A percentile compares a stretch with the other conserved stretches of the same genome.
Conservation (phyloP, 78 protist genomes). For the Protostelium mycophagum region DNA sequence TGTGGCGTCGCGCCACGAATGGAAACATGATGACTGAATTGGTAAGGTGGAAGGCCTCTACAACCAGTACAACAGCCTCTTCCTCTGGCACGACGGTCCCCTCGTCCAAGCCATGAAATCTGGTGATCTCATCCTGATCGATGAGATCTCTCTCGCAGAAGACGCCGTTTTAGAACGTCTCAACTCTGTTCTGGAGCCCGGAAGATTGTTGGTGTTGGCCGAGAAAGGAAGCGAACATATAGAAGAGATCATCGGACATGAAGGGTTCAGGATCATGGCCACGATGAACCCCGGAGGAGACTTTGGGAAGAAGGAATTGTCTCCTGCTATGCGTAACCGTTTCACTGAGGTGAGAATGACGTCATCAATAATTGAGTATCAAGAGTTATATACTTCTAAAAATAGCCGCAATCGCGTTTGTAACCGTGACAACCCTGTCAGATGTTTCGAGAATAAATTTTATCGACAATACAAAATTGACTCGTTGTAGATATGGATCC, state of each 20-base stretch:
- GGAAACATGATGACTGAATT: neutral
- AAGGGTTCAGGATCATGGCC: conserved; percentile 90
- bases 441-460: no score
- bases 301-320: conserved; percentile 98
- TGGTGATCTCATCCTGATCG: conserved; percentile 92
- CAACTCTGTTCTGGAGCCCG: conserved; percentile 97
- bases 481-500: conserved; percentile 81
- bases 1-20: neutral
- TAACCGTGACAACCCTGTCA: no score
- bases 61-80: conserved; percentile 60
- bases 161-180: conserved; percentile 99
- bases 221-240: conserved; percentile 76
- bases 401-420: conserved; percentile 5
- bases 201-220: conserved; percentile 80
- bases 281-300: conserved; percentile 99
- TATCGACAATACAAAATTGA: no score
- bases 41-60: conserved; percentile 11
- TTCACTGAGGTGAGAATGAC: conserved; percentile 56
- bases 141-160: conserved; percentile 98
- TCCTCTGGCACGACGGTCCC: conserved; percentile 99
- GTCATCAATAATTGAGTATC: neutral
- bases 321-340: conserved; percentile 98
- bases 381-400: neutral
- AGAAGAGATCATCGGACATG: conserved; percentile 52
- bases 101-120: conserved; percentile 89